Evolutionary conservation across 352 stramenopile species (phyloP), one percentile per base, ranked within the genome.

Genomic region (Phytophthora sp.): DNA sequence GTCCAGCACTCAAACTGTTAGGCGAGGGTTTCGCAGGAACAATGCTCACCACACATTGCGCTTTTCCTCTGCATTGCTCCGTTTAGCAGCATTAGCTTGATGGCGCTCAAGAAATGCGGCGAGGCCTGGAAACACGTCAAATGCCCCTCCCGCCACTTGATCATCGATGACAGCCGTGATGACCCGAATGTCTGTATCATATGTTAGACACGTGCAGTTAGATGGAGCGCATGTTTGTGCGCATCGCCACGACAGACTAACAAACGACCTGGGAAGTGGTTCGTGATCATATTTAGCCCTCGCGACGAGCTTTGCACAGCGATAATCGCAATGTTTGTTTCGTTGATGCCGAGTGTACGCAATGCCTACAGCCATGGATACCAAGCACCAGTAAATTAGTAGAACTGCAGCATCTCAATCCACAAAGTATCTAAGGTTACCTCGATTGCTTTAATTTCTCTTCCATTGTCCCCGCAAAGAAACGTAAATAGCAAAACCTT

Each of bases 401-500:
- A 34, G 28, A 34, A 3, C 28, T 34, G 8, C 1, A 13, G 12
- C 28, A 34, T 34, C 8, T 12, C 12, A 12, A 1, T 1, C 12
- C 12, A 34, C 28, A 34, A 12, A 12, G 23, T 11, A 6, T 37
- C 10, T 21, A 50, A 11, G 3, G 4, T 9, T 28, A 53, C 44
- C 3, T 32, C 44, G n/a, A 53, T 41, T 9, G 44, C 44, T 17
- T 53, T 53, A 28, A 27, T 18, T 18, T 53, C 44, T 4, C 9
- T n/a, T 11, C 44, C 44, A 34, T n/a, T 41, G 28, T 39, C 30
- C 5, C 44, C 44, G 28, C 44, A 53, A 11, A 41, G 15, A 17
- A 53, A 53, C 7, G 27, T 41, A 18, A 53, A 53, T 5, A 53
- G 44, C 27, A 53, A 39, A 17, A 53, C 28, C 8, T 53, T 53